These are phyloP conservation scores for Mycosphaerella sp. DNA, from an alignment of 2,329 filamentous ascomycete genomes.

Conservation along the genomic window DNA sequence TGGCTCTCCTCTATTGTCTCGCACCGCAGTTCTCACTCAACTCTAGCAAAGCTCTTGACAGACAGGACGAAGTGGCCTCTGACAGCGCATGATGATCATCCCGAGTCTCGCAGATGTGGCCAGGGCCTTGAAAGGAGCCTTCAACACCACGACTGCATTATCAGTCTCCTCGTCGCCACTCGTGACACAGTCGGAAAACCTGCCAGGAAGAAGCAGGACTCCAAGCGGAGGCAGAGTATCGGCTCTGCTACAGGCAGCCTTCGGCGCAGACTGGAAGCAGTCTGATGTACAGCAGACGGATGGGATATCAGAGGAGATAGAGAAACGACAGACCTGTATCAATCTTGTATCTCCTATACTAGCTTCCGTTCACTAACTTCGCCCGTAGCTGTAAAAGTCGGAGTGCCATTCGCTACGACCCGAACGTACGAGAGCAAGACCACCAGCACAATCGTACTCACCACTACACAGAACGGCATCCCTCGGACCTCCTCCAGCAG, in stretches of 20 bases:
- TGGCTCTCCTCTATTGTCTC: neutral
- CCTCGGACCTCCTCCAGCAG: neutral
- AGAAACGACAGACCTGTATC: constrained; percentile 3
- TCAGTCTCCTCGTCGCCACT: neutral
- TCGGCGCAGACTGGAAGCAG: neutral
- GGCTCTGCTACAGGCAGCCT: neutral
- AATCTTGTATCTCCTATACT: neutral
- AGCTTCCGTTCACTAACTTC: neutral
- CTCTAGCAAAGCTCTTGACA: neutral
- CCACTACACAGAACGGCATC: neutral
- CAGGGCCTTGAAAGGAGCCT: constrained; percentile 10
- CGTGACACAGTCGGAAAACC: neutral
- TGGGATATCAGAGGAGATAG: neutral
- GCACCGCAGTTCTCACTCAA: neutral
- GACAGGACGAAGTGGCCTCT: neutral
- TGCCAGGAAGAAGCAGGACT: neutral
- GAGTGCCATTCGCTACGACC: neutral
- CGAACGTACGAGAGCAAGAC: constrained; percentile 2
- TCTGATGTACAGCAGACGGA: too few species aligned
- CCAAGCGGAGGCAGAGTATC: neutral
- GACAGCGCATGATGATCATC: constrained; percentile 16
- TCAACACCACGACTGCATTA: constrained; percentile 1
- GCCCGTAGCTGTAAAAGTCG: neutral
- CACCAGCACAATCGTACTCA: constrained; percentile 4
- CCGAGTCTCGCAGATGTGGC: constrained; percentile 16